Percentiles rank a stretch among this genome's conserved stretches.
Conservation (phyloP, 768 basidiomycete genomes). For the Mycena galopus region DNA sequence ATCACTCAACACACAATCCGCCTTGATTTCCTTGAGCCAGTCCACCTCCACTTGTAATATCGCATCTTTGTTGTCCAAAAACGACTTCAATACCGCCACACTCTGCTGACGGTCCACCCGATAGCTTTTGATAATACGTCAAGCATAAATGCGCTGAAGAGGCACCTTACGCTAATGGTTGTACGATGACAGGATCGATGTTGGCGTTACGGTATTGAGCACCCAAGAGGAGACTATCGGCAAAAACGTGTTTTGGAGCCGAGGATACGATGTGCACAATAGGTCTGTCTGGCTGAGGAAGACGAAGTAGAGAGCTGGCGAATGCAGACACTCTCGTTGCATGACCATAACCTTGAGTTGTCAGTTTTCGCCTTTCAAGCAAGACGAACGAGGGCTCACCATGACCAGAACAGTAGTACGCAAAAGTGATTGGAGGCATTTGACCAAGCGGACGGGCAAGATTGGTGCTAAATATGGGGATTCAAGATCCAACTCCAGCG, state of each 20-base stretch:
- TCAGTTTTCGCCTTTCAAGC: background rate
- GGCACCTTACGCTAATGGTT: conserved; percentile 77
- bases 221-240: conserved; percentile 71
- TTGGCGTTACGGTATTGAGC: conserved; percentile 78
- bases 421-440: conserved; percentile 54
- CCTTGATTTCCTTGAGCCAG: conserved; percentile 67
- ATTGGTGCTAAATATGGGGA: background rate
- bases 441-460: background rate
- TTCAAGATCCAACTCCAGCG: background rate
- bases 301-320: conserved; percentile 66
- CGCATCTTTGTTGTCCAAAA: conserved; percentile 66
- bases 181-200: conserved; percentile 85
- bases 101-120: conserved; percentile 81
- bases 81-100: conserved; percentile 69
- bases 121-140: conserved; percentile 58
- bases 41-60: conserved; percentile 66
- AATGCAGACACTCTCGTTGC: conserved; percentile 87
- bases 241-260: conserved; percentile 79
- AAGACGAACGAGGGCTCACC: conserved; percentile 50
- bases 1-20: conserved; percentile 78
- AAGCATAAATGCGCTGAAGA: no score
- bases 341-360: conserved; percentile 77
- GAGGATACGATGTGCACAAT: conserved; percentile 78
- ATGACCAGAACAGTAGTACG: conserved; percentile 84
- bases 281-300: conserved; percentile 55